phyloP scores from a whole-genome alignment of 192 early-diverging fungal genomes.

The Linnemannia hyalina region DNA sequence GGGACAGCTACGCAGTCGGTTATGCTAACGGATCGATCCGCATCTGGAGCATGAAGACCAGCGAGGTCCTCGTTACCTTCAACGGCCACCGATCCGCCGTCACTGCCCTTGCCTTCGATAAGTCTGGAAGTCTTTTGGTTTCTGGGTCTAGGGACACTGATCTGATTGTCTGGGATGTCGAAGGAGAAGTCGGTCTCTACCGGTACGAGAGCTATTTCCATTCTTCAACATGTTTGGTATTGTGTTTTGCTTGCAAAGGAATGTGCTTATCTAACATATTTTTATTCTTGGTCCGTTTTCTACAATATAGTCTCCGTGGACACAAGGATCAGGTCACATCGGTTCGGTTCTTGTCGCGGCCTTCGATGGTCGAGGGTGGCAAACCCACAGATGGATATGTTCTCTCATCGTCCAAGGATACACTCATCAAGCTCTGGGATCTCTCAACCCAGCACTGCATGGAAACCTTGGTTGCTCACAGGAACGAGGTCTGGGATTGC shows the following conservation, averaged over 20 bases:
- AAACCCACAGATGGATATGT: constrained; percentile 75
- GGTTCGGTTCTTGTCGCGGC: constrained; percentile 70
- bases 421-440: constrained; percentile 97
- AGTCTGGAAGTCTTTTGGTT: constrained; percentile 82
- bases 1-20: constrained; percentile 88
- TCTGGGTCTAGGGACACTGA: constrained; percentile 96
- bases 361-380: constrained; percentile 52
- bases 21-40: constrained; percentile 95
- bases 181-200: constrained; percentile 90
- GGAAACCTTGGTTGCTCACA: constrained; percentile 93
- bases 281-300: not conserved
- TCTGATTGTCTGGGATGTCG: constrained; percentile 95
- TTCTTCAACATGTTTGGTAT: not conserved
- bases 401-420: constrained; percentile 94
- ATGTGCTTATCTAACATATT: not conserved
- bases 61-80: constrained; percentile 77
- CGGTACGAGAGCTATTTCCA: constrained; percentile 22
- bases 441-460: constrained; percentile 93
- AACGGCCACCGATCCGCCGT: constrained; percentile 94
- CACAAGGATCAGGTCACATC: constrained; percentile 96
- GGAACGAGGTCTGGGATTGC: constrained; percentile 94
- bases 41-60: constrained; percentile 78
- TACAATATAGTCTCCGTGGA: constrained; percentile 77
- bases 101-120: constrained; percentile 86
- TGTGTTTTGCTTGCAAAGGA: not conserved